Evolutionary conservation across 441 rosid species (phyloP).

Genomic region (Populus hybrid): DNA sequence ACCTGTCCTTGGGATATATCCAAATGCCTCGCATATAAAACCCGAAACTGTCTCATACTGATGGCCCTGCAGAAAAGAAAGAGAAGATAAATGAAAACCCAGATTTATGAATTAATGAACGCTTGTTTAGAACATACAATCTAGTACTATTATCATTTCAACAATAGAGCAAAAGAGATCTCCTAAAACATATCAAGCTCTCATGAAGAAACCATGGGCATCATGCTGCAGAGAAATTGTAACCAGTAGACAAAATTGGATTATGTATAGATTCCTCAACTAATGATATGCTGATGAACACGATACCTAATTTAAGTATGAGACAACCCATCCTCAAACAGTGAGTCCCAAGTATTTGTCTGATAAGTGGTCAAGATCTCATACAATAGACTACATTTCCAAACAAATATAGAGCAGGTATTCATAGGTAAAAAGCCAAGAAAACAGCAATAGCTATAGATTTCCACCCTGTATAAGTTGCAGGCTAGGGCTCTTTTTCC

Average conservation of each 20-base stretch:
- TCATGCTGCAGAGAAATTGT: background rate
- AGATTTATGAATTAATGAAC: slow-evolving; percentile 3
- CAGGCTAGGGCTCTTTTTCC: background rate
- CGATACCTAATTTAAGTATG: background rate
- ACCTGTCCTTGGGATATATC: slow-evolving; percentile 96
- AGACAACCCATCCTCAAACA: background rate
- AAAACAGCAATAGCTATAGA: background rate
- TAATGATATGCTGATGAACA: background rate
- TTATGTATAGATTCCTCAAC: background rate
- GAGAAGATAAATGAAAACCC: background rate
- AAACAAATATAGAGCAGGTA: background rate
- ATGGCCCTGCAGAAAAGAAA: slow-evolving; percentile 59
- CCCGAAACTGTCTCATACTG: slow-evolving; percentile 99
- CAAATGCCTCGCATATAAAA: slow-evolving; percentile 94
- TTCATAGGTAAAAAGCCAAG: background rate
- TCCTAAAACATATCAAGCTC: background rate
- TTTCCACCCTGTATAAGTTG: background rate
- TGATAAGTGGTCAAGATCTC: background rate
- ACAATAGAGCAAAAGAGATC: background rate
- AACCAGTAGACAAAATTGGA: background rate
- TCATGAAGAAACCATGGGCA: background rate
- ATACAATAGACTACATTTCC: background rate
- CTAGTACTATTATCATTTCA: background rate
- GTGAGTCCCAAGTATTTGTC: background rate
- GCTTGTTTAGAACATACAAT: background rate